Conservation (phyloP, 768 basidiomycete species). For the Cubamyces lactineus region DNA sequence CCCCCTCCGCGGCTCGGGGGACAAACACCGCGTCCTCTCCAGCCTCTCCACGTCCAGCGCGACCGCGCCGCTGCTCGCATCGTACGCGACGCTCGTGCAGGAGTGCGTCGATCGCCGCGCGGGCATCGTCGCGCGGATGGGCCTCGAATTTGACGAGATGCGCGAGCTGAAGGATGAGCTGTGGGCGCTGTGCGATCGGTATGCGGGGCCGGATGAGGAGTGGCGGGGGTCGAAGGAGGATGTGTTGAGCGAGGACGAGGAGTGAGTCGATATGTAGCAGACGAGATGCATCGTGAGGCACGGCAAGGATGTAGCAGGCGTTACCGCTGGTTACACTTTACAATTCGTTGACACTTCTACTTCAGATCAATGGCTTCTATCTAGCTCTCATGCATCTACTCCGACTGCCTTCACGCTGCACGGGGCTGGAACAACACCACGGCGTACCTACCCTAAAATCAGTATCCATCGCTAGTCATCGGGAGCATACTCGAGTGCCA, state of each 20-base stretch:
- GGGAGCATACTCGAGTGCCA: background rate
- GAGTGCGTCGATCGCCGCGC: slow-evolving; percentile 44
- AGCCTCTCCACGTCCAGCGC: slow-evolving; percentile 48
- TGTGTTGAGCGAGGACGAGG: slow-evolving; percentile 34
- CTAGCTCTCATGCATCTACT: background rate
- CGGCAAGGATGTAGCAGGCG: background rate
- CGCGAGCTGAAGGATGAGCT: slow-evolving; percentile 58
- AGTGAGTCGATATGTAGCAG: slow-evolving; percentile 4
- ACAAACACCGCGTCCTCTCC: slow-evolving; percentile 39
- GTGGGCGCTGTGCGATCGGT: slow-evolving; percentile 60
- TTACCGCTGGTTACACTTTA: background rate
- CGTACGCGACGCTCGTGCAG: slow-evolving; percentile 57
- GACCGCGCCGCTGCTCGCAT: slow-evolving; percentile 46
- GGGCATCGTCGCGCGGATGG: slow-evolving; percentile 38
- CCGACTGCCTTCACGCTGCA: background rate
- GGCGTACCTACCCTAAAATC: slow-evolving; percentile 26
- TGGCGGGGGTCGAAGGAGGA: slow-evolving; percentile 29
- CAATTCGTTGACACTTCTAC: background rate
- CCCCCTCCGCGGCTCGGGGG: no score
- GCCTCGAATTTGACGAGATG: slow-evolving; percentile 58
- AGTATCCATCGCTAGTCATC: background rate
- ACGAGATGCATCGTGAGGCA: background rate
- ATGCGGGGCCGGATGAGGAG: slow-evolving; percentile 38
- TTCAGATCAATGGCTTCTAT: background rate
- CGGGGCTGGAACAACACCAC: slow-evolving; percentile 32